Percentiles rank a stretch among this genome's conserved stretches.
These are phyloP conservation scores for Vigna unguiculata DNA, from an alignment of 306 rosid species.

Conservation along the genomic window DNA sequence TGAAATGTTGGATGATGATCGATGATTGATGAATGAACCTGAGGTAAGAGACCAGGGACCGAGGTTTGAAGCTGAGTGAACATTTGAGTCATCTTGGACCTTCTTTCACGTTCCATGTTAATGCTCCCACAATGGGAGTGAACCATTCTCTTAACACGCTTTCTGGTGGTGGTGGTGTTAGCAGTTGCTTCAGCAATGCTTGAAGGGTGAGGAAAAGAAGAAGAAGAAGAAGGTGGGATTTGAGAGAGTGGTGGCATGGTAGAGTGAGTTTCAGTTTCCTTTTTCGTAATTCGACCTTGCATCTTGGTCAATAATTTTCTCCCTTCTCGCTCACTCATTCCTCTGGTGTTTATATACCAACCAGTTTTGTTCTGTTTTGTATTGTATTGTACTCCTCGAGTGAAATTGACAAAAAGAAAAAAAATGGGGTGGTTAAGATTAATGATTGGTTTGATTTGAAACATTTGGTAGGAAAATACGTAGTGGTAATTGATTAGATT, in stretches of 20 bases:
- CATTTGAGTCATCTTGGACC: constrained; percentile 49
- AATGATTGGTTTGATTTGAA: constrained; percentile 20
- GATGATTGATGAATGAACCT: too few relatives aligned
- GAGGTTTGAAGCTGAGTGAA: constrained; percentile 44
- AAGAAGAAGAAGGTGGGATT: constrained; percentile 27
- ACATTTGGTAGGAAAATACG: neutral
- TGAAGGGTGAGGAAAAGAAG: constrained; percentile 2
- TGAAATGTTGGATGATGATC: neutral
- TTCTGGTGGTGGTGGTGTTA: constrained; percentile 34
- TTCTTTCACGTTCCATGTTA: constrained; percentile 44
- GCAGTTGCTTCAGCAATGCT: constrained; percentile 17
- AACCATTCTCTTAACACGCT: constrained; percentile 17
- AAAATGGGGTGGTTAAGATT: neutral
- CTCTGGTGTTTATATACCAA: constrained; percentile 9
- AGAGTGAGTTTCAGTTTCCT: constrained; percentile 9
- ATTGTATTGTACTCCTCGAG: neutral
- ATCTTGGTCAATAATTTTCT: constrained; percentile 3
- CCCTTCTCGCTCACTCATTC: neutral
- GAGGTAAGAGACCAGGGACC: constrained; percentile 41
- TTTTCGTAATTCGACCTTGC: neutral
- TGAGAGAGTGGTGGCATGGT: constrained; percentile 26
- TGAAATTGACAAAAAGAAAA: neutral
- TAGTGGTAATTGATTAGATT: constrained; percentile 18
- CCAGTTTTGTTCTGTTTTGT: constrained; percentile 15
- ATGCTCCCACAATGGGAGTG: constrained; percentile 2